These are phyloP conservation scores for Vaccinium myrtillus DNA, from an alignment of 148 eudicot genomes.

Conservation along the genomic window DNA sequence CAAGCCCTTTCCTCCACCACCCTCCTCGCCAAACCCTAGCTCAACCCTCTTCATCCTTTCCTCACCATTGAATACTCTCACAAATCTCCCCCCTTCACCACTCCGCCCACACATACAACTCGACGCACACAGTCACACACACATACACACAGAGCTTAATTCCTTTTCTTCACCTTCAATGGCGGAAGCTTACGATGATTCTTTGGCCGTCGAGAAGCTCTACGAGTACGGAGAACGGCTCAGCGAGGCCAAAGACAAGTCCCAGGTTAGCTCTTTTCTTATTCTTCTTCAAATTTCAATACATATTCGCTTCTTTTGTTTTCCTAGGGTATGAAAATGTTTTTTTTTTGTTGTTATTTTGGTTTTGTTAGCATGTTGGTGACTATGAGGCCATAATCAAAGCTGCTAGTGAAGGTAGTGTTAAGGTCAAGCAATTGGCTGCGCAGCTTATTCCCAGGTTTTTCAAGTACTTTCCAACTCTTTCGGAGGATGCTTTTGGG, in stretches of 20 bases:
- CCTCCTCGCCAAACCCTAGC: neutral
- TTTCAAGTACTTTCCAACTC: slow-evolving; percentile 48
- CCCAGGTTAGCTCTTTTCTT: slow-evolving; percentile 32
- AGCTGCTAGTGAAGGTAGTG: slow-evolving; percentile 35
- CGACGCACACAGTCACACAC: no score
- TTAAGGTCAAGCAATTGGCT: slow-evolving; percentile 54
- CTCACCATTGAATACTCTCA: neutral
- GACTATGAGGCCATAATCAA: slow-evolving; percentile 44
- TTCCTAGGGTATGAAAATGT: neutral
- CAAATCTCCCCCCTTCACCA: neutral
- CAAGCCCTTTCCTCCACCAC: neutral
- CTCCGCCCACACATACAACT: no score
- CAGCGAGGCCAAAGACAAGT: slow-evolving; percentile 49
- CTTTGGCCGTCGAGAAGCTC: slow-evolving; percentile 42
- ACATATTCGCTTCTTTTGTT: neutral
- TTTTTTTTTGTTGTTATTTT: neutral
- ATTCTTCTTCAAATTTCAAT: neutral
- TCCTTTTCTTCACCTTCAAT: slow-evolving; percentile 7
- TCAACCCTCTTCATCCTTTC: neutral
- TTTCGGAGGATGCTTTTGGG: slow-evolving; percentile 33
- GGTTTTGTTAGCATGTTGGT: slow-evolving; percentile 27
- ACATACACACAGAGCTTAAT: neutral
- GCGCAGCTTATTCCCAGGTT: slow-evolving; percentile 61
- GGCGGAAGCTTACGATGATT: slow-evolving; percentile 33
- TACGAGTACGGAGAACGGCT: slow-evolving; percentile 52